Percentiles rank a stretch among this genome's conserved stretches.
These are phyloP conservation scores for Wallemia mellicola DNA, from an alignment of 1,284 basidiomycete genomes.

Conservation along the genomic window DNA sequence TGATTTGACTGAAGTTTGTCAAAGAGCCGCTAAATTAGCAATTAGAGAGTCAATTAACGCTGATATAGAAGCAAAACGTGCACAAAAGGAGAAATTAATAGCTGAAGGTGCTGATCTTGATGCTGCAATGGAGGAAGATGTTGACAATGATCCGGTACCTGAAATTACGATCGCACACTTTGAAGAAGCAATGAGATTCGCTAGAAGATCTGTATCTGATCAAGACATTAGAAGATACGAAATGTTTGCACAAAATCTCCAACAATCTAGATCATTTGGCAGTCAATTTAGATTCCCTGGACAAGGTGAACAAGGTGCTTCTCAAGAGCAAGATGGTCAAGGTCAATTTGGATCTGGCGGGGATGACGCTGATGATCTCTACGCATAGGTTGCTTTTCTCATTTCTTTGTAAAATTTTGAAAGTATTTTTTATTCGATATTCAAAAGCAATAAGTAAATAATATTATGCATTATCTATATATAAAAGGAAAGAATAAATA, in stretches of 20 bases:
- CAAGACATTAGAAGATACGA: conserved; percentile 83
- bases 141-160: conserved; percentile 62
- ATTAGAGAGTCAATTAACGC: conserved; percentile 84
- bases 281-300: conserved; percentile 84
- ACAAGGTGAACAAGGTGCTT: conserved; percentile 13
- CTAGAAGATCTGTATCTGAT: conserved; percentile 69
- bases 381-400: conserved; percentile 21
- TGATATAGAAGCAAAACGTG: conserved; percentile 52
- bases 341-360: conserved; percentile 45
- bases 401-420: background rate
- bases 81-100: conserved; percentile 53
- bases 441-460: too few species aligned
- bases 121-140: conserved; percentile 39
- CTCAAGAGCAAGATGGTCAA: conserved; percentile 23
- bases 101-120: conserved; percentile 24
- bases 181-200: conserved; percentile 88
- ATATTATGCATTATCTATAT: too few species aligned
- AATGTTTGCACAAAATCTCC: conserved; percentile 67
- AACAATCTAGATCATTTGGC: conserved; percentile 52
- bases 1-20: conserved; percentile 94
- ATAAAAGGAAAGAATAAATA: too few species aligned
- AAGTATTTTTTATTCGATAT: background rate
- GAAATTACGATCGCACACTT: conserved; percentile 83
- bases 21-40: conserved; percentile 84
- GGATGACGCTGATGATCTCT: conserved; percentile 57